Conservation (phyloP, 192 early-diverging fungal genomes). For the Pilobolus umbonatus region DNA sequence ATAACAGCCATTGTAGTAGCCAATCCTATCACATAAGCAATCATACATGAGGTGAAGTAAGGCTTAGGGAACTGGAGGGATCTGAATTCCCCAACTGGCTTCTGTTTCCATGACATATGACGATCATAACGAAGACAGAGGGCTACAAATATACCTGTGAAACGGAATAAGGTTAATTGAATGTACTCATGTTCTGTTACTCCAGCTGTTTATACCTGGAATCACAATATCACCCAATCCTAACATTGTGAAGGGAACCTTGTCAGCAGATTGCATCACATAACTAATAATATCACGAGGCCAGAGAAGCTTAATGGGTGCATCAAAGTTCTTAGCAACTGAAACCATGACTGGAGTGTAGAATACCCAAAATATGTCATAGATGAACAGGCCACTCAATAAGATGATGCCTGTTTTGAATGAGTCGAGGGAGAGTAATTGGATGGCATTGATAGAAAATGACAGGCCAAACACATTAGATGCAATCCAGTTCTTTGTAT, state of each 20-base stretch:
- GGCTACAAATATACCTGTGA: slow-evolving; percentile 87
- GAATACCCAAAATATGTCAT: slow-evolving; percentile 99
- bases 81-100: slow-evolving; percentile 47
- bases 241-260: slow-evolving; percentile 78
- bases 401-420: slow-evolving; percentile 97
- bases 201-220: slow-evolving; percentile 56
- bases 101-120: slow-evolving; percentile 58
- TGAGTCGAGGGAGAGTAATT: slow-evolving; percentile 86
- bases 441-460: slow-evolving; percentile 81
- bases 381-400: slow-evolving; percentile 85
- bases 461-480: slow-evolving; percentile 86
- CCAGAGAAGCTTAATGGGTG: slow-evolving; percentile 93
- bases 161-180: not conserved
- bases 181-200: not conserved
- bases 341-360: slow-evolving; percentile 98
- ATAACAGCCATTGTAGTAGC: slow-evolving; percentile 88
- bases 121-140: slow-evolving; percentile 89
- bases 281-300: slow-evolving; percentile 66
- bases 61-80: slow-evolving; percentile 71
- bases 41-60: slow-evolving; percentile 82
- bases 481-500: slow-evolving; percentile 90
- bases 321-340: slow-evolving; percentile 94
- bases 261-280: slow-evolving; percentile 38
- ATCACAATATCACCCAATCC: slow-evolving; percentile 97
- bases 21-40: slow-evolving; percentile 79